These are phyloP conservation scores for Candida silvatica DNA, from an alignment of 805 yeast species.

Conservation along the genomic window DNA sequence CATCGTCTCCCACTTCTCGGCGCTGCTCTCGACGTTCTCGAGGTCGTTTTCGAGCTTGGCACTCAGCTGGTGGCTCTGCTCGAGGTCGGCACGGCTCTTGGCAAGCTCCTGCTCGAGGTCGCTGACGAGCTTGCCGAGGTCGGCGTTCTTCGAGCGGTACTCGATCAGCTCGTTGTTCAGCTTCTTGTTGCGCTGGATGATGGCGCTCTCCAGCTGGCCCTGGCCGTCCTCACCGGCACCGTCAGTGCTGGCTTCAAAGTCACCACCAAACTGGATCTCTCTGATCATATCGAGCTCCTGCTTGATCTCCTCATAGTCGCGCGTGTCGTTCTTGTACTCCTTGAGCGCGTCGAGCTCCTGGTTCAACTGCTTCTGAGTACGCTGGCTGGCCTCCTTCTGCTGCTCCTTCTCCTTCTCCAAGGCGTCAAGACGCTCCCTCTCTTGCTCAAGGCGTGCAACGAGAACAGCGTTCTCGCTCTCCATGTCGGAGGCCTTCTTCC, in stretches of 20 bases:
- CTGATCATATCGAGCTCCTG: constrained; percentile 65
- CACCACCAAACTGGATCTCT: constrained; percentile 63
- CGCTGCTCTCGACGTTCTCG: constrained; percentile 40
- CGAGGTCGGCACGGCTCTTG: constrained; percentile 29
- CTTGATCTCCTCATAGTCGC: constrained; percentile 77
- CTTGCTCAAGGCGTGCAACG: constrained; percentile 48
- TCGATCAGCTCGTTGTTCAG: constrained; percentile 64
- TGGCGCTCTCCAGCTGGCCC: constrained; percentile 22
- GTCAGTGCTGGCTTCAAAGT: constrained; percentile 19
- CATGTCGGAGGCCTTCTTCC: constrained; percentile 41
- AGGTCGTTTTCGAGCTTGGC: constrained; percentile 68
- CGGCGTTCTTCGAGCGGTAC: constrained; percentile 50
- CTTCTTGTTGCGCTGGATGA: constrained; percentile 63
- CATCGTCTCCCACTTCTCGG: constrained; percentile 49
- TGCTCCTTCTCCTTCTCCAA: constrained; percentile 16
- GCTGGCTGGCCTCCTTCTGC: constrained; percentile 29
- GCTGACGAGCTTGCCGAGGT: constrained; percentile 30
- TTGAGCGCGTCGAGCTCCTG: constrained; percentile 44
- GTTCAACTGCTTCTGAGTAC: constrained; percentile 40
- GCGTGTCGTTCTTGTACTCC: constrained; percentile 37
- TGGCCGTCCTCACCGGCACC: constrained; percentile 35
- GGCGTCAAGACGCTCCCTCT: constrained; percentile 25
- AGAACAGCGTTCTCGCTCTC: constrained; percentile 64
- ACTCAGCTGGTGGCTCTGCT: constrained; percentile 37
- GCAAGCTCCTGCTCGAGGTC: constrained; percentile 31